These are phyloP conservation scores for Fusarium euwallaceae DNA, from an alignment of 2,329 filamentous ascomycete species.

Conservation along the genomic window DNA sequence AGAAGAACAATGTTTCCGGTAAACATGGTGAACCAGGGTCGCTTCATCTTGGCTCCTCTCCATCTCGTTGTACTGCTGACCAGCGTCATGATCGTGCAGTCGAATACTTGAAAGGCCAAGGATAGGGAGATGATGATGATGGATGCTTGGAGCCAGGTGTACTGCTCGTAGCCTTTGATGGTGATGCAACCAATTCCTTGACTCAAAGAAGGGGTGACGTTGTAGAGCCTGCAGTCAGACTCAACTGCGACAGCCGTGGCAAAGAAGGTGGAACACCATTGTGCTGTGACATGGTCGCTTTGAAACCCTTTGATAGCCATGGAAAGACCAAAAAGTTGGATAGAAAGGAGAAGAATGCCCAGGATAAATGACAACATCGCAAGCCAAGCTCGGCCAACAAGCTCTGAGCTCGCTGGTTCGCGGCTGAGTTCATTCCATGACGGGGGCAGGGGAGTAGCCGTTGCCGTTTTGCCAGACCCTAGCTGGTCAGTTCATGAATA, in stretches of 20 bases:
- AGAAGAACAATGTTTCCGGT: conserved; percentile 6
- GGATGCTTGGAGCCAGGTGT: conserved; percentile 1
- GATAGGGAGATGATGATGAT: conserved; percentile 6
- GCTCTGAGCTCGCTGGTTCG: neutral
- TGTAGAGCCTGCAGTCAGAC: neutral
- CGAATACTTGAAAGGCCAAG: conserved; percentile 1
- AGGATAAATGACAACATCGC: neutral
- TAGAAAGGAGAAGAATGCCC: neutral
- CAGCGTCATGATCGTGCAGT: conserved; percentile 2
- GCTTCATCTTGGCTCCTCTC: conserved; percentile 11
- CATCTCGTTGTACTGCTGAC: neutral
- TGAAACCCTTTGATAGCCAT: neutral
- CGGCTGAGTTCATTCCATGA: neutral
- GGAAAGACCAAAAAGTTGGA: conserved; percentile 6
- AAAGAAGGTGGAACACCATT: conserved; percentile 10
- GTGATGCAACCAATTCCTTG: conserved; percentile 10
- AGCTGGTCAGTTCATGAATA: neutral
- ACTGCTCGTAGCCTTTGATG: conserved; percentile 4
- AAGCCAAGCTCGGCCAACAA: conserved; percentile 8
- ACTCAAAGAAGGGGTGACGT: neutral
- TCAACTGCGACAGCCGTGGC: neutral
- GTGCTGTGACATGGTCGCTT: neutral
- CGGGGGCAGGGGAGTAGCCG: neutral
- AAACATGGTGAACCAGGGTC: conserved; percentile 13
- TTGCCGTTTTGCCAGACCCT: neutral